A percentile compares a stretch with the other conserved stretches of the same genome.
These are phyloP conservation scores for Leucogyrophana mollusca DNA, from an alignment of 768 basidiomycete species.

Conservation along the genomic window DNA sequence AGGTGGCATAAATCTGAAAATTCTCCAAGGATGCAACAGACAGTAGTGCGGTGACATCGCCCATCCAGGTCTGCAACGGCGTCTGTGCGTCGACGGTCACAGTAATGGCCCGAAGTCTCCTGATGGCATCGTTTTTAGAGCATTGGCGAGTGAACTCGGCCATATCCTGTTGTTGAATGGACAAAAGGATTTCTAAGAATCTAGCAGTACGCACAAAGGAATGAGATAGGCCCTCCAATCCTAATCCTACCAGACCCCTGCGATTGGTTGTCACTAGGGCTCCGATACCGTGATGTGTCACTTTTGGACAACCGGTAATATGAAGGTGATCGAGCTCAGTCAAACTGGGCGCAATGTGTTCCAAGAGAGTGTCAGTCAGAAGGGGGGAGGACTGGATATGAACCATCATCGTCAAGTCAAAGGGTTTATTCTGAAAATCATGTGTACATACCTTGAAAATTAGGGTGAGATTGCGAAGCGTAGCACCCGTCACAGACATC, in stretches of 20 bases:
- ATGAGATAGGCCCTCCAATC: conserved; percentile 61
- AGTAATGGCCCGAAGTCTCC: conserved; percentile 53
- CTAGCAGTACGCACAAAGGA: conserved; percentile 47
- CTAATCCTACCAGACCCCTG: conserved; percentile 49
- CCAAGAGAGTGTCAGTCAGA: conserved; percentile 58
- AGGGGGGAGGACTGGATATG: conserved; percentile 48
- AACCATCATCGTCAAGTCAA: background rate
- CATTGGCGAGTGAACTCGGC: conserved; percentile 41
- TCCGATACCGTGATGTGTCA: conserved; percentile 61
- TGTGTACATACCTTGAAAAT: conserved; percentile 60
- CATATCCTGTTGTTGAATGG: conserved; percentile 47
- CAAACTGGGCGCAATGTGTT: conserved; percentile 48
- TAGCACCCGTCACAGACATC: conserved; percentile 42
- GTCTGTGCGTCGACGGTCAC: conserved; percentile 45
- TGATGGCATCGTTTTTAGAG: conserved; percentile 33
- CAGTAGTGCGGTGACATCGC: conserved; percentile 41
- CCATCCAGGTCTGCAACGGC: conserved; percentile 43
- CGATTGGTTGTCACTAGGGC: conserved; percentile 45
- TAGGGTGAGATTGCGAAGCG: conserved; percentile 57
- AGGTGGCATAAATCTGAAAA: conserved; percentile 63
- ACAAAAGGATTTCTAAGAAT: background rate
- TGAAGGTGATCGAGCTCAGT: conserved; percentile 52
- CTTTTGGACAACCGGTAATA: conserved; percentile 66
- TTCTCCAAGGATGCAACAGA: conserved; percentile 48
- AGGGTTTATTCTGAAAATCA: background rate